Percentiles rank a stretch among this genome's conserved stretches.
Conservation (phyloP, 768 basidiomycete species). For the Ephemerocybe angulata region DNA sequence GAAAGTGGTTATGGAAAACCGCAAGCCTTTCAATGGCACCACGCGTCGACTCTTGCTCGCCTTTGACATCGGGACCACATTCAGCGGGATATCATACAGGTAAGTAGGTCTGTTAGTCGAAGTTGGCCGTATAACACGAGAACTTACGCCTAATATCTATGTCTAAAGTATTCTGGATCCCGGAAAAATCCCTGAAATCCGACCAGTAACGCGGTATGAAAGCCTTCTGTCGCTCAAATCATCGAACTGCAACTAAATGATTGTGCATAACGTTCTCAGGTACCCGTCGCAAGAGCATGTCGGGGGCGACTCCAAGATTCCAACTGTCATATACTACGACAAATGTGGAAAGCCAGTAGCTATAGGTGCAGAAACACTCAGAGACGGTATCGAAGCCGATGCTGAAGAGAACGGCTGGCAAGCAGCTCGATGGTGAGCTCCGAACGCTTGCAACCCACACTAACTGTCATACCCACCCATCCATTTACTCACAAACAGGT, state of each 20-base stretch:
- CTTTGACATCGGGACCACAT: conserved; percentile 15
- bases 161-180: conserved; percentile 22
- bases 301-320: conserved; percentile 15
- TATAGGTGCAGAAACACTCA: conserved; percentile 12
- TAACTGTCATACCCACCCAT: not conserved
- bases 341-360: conserved; percentile 2
- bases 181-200: conserved; percentile 16
- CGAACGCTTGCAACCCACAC: not conserved
- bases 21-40: conserved; percentile 3
- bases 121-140: no score
- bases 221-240: conserved; percentile 17
- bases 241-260: no score
- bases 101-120: no score
- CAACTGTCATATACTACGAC: conserved; percentile 13
- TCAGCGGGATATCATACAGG: conserved; percentile 15
- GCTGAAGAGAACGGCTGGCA: conserved; percentile 14
- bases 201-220: not conserved
- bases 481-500: no score
- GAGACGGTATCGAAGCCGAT: conserved; percentile 12
- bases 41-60: conserved; percentile 11
- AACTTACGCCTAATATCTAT: not conserved
- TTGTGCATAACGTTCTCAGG: not conserved
- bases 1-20: no score
- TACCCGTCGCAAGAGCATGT: conserved; percentile 1
- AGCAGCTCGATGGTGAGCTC: conserved; percentile 11